Conservation (phyloP, 768 basidiomycete species). For the Podaxis mareebaensis region DNA sequence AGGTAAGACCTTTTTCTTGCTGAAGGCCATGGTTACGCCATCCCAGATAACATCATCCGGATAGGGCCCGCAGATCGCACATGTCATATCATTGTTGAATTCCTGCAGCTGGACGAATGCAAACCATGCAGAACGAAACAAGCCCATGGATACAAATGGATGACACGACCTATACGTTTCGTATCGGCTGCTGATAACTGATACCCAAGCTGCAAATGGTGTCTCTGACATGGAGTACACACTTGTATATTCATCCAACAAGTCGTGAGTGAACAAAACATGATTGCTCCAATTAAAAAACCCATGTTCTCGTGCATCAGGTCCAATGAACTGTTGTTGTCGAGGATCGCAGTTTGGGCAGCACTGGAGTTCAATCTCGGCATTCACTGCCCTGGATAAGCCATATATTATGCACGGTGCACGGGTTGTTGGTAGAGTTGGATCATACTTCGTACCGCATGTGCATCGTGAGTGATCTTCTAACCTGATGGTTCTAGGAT, state of each 20-base stretch:
- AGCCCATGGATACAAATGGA: constrained; percentile 27
- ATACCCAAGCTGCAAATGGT: constrained; percentile 34
- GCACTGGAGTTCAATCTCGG: constrained; percentile 20
- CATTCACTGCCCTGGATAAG: not conserved
- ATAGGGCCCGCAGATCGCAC: constrained; percentile 25
- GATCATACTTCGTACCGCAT: not conserved
- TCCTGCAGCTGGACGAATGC: constrained; percentile 25
- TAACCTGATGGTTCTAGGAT: not conserved
- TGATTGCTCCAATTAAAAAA: constrained; percentile 37
- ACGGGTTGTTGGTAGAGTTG: not conserved
- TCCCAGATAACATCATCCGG: constrained; percentile 35
- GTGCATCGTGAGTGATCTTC: not conserved
- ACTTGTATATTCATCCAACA: constrained; percentile 35
- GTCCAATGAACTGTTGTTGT: constrained; percentile 27
- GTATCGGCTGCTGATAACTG: not conserved
- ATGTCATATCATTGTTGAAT: constrained; percentile 27
- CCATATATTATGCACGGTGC: constrained; percentile 18
- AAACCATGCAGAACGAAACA: constrained; percentile 36
- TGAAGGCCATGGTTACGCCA: constrained; percentile 32
- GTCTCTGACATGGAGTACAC: constrained; percentile 33
- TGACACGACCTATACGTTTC: not conserved
- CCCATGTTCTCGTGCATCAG: constrained; percentile 27
- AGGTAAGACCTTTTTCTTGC: constrained; percentile 25
- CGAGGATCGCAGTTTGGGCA: constrained; percentile 16
- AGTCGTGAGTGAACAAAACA: constrained; percentile 29